Conservation (phyloP, 768 basidiomycete genomes). For the Leccinum obscurum region DNA sequence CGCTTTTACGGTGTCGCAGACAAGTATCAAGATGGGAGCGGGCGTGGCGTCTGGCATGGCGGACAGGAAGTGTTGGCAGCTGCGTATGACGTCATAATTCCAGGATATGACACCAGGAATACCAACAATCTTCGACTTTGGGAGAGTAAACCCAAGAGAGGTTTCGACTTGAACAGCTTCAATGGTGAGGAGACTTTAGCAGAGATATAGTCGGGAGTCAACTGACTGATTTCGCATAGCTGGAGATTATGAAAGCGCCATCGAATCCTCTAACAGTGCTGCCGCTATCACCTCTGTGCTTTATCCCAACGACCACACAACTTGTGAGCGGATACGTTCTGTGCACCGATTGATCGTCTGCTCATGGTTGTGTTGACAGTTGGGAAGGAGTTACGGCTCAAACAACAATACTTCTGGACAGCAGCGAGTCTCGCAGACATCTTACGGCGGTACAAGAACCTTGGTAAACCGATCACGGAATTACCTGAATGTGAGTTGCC, state of each 20-base stretch:
- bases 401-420: conserved; percentile 98
- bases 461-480: conserved; percentile 73
- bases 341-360: background rate
- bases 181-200: conserved; percentile 56
- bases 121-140: conserved; percentile 88
- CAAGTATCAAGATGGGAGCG: conserved; percentile 54
- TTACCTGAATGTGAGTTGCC: conserved; percentile 74
- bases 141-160: conserved; percentile 86
- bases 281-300: conserved; percentile 93
- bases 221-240: conserved; percentile 43
- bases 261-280: conserved; percentile 86
- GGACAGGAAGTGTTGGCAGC: conserved; percentile 93
- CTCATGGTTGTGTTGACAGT: conserved; percentile 41
- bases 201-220: background rate
- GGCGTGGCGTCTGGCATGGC: conserved; percentile 75
- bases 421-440: conserved; percentile 88
- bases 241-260: conserved; percentile 90
- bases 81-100: conserved; percentile 95
- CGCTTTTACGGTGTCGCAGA: conserved; percentile 90
- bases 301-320: conserved; percentile 93
- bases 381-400: conserved; percentile 85
- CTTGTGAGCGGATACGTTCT: conserved; percentile 39
- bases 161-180: conserved; percentile 93
- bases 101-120: conserved; percentile 74
- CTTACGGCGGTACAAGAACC: conserved; percentile 88